Evolutionary conservation across 495 filamentous ascomycete genomes (phyloP).

Genomic region (Cudoniella acicularis): DNA sequence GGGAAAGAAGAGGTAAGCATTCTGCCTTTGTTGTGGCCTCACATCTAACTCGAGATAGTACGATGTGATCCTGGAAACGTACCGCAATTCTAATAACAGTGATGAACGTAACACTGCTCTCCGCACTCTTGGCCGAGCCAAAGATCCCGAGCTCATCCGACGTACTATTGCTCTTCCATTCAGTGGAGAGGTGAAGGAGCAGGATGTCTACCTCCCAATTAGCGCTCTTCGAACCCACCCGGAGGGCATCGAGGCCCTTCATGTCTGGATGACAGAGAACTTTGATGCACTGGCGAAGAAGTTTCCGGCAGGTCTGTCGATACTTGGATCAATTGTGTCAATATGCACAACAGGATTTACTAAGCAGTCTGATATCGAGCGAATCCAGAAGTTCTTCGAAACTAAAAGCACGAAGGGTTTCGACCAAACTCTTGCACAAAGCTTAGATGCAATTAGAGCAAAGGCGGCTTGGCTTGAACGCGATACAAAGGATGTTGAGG

Average conservation of each 20-base stretch:
- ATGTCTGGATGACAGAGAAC: slow-evolving; percentile 78
- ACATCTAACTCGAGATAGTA: slow-evolving; percentile 45
- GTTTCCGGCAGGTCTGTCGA: slow-evolving; percentile 73
- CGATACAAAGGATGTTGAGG: slow-evolving; percentile 51
- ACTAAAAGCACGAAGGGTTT: slow-evolving; percentile 75
- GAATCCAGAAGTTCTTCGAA: slow-evolving; percentile 77
- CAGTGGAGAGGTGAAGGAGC: slow-evolving; percentile 83
- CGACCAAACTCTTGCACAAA: slow-evolving; percentile 58
- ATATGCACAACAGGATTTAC: slow-evolving; percentile 83
- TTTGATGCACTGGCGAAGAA: slow-evolving; percentile 79
- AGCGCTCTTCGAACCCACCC: slow-evolving; percentile 72
- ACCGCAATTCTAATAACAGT: slow-evolving; percentile 77
- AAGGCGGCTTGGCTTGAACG: slow-evolving; percentile 58
- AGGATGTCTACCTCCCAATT: slow-evolving; percentile 90
- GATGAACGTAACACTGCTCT: slow-evolving; percentile 97
- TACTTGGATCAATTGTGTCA: slow-evolving; percentile 81
- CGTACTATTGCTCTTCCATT: slow-evolving; percentile 72
- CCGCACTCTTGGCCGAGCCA: slow-evolving; percentile 76
- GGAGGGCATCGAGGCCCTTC: slow-evolving; percentile 77
- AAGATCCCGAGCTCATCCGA: slow-evolving; percentile 73
- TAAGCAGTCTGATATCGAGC: slow-evolving; percentile 65
- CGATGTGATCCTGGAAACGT: slow-evolving; percentile 75
- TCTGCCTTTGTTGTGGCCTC: neutral
- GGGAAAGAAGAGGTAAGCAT: slow-evolving; percentile 64
- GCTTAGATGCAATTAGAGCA: slow-evolving; percentile 55